Percentiles rank a stretch among this genome's conserved stretches.
Evolutionary conservation across 768 basidiomycete species (phyloP).

Genomic region (Panellus pusillus): DNA sequence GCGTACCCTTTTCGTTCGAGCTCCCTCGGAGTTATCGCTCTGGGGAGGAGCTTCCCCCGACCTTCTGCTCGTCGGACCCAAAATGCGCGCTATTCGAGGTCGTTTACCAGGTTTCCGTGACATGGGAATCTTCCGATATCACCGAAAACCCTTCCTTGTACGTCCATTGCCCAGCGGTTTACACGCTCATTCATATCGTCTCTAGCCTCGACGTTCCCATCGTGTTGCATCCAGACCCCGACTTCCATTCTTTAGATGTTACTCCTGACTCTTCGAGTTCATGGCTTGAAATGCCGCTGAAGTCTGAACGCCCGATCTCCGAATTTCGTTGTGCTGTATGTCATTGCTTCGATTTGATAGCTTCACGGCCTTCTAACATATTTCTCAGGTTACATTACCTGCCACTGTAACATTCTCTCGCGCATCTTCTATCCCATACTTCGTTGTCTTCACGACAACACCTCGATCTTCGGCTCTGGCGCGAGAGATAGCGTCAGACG

Average conservation of each 20-base stretch:
- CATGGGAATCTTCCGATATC: constrained; percentile 57
- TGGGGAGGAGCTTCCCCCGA: constrained; percentile 64
- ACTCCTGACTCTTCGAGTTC: constrained; percentile 41
- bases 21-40: constrained; percentile 48
- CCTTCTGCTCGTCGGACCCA: constrained; percentile 44
- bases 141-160: constrained; percentile 49
- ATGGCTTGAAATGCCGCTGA: constrained; percentile 71
- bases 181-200: constrained; percentile 12
- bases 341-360: constrained; percentile 12
- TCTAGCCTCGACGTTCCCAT: constrained; percentile 66
- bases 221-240: constrained; percentile 56
- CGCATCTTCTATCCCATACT: constrained; percentile 63
- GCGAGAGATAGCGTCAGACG: constrained; percentile 68
- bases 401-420: constrained; percentile 62
- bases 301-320: constrained; percentile 60
- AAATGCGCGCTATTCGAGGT: constrained; percentile 37
- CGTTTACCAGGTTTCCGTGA: constrained; percentile 53
- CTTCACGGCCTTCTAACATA: constrained; percentile 1
- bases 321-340: constrained; percentile 63
- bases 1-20: constrained; percentile 56
- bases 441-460: constrained; percentile 69
- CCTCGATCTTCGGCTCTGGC: constrained; percentile 54
- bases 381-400: constrained; percentile 62
- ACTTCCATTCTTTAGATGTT: constrained; percentile 60
- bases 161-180: constrained; percentile 25